Percentiles rank a stretch among this genome's conserved stretches.
Conservation (phyloP, 176 grass and related monocot species). For the Puccinellia tenuiflora region DNA sequence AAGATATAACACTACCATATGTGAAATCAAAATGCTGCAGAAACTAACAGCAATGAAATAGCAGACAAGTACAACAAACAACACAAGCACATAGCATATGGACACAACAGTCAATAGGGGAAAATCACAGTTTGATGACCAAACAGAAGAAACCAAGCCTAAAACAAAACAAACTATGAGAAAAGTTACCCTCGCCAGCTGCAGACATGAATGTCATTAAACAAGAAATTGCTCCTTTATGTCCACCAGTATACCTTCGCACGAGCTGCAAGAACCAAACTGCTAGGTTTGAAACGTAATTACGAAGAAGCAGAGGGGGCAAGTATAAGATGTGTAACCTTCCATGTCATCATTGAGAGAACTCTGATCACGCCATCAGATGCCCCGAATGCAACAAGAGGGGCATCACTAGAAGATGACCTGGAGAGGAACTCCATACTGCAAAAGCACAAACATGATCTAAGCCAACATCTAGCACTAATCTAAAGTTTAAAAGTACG, state of each 20-base stretch:
- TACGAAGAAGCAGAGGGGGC: conserved; percentile 18
- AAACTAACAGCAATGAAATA: conserved; percentile 16
- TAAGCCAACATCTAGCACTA: conserved; percentile 18
- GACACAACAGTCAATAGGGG: conserved; percentile 2
- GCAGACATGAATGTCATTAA: conserved; percentile 95
- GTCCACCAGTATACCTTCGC: conserved; percentile 95
- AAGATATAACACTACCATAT: conserved; percentile 1
- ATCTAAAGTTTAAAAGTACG: not conserved
- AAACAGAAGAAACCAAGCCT: conserved; percentile 10
- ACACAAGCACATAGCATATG: not conserved
- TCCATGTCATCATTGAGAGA: conserved; percentile 99
- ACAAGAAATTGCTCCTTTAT: conserved; percentile 93
- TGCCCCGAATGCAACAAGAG: conserved; percentile 88
- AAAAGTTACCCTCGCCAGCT: conserved; percentile 79
- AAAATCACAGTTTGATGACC: not conserved
- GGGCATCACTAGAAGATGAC: conserved; percentile 83
- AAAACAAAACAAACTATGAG: not conserved
- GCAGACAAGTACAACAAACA: conserved; percentile 9
- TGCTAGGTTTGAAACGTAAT: conserved; percentile 19
- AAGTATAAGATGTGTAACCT: conserved; percentile 49
- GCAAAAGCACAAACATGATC: conserved; percentile 28
- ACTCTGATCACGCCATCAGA: conserved; percentile 99
- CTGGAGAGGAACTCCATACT: conserved; percentile 97
- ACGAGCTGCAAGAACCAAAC: conserved; percentile 65
- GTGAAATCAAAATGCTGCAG: conserved; percentile 9